Conservation (phyloP, 192 early-diverging fungal genomes). For the Linnemannia schmuckeri region DNA sequence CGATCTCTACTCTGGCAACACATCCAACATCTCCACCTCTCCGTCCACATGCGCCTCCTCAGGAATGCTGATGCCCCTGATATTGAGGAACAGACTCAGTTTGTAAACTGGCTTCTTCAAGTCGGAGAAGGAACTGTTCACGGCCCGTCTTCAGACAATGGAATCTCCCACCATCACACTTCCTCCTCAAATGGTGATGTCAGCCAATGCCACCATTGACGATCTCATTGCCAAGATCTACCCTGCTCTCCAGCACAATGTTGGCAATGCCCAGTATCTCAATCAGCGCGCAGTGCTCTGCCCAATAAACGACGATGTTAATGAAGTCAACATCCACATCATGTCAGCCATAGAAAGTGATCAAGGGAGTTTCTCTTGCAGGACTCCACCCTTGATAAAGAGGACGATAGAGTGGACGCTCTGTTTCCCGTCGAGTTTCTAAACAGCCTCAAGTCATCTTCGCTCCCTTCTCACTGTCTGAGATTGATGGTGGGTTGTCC, state of each 20-base stretch:
- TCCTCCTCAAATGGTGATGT: constrained; percentile 11
- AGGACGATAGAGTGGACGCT: background rate
- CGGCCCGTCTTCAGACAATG: background rate
- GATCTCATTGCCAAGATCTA: constrained; percentile 21
- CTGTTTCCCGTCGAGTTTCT: constrained; percentile 28
- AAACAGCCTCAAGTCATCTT: too few relatives aligned
- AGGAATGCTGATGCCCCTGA: background rate
- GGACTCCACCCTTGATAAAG: constrained; percentile 2
- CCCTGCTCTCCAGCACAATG: constrained; percentile 12
- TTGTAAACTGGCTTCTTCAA: constrained; percentile 15
- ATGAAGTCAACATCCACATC: constrained; percentile 18
- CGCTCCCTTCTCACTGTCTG: too few relatives aligned
- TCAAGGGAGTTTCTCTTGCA: too few relatives aligned
- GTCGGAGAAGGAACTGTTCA: constrained; percentile 12
- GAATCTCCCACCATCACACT: constrained; percentile 8
- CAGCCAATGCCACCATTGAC: background rate
- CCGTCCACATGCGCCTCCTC: constrained; percentile 27
- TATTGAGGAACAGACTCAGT: constrained; percentile 1
- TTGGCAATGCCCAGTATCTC: background rate
- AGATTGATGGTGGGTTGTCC: too few relatives aligned
- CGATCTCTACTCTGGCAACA: too few relatives aligned
- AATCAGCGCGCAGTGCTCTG: constrained; percentile 13
- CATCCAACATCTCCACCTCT: too few relatives aligned
- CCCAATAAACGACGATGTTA: constrained; percentile 32
- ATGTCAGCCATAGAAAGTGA: too few relatives aligned